These are phyloP conservation scores for Kwoniella sp. DNA, from an alignment of 768 basidiomycete species.

Conservation along the genomic window DNA sequence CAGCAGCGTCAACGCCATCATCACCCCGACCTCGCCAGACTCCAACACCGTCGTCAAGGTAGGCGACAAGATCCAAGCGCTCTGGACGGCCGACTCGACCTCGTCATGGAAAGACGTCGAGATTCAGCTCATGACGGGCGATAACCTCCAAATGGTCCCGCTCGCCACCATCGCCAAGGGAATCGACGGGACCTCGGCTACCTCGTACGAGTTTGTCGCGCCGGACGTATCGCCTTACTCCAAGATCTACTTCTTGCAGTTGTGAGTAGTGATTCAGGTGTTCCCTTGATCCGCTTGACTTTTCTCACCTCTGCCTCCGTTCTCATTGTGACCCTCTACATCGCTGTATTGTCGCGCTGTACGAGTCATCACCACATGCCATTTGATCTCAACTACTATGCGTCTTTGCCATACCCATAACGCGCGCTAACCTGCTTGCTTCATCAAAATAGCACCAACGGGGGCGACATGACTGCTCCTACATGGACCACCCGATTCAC, in stretches of 20 bases:
- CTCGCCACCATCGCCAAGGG: conserved; percentile 37
- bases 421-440: too few species aligned
- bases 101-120: conserved; percentile 43
- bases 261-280: conserved; percentile 26
- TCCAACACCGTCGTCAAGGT: conserved; percentile 41
- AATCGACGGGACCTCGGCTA: conserved; percentile 45
- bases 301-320: too few species aligned
- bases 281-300: not conserved
- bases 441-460: conserved; percentile 30
- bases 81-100: conserved; percentile 45
- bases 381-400: not conserved
- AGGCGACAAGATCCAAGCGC: conserved; percentile 34
- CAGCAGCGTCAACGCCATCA: conserved; percentile 18
- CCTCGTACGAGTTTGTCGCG: conserved; percentile 31
- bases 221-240: conserved; percentile 50
- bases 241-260: conserved; percentile 55
- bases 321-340: too few species aligned
- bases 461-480: conserved; percentile 30
- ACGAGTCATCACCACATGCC: too few species aligned
- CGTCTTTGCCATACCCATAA: too few species aligned
- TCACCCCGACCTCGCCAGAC: conserved; percentile 50
- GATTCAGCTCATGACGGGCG: conserved; percentile 52
- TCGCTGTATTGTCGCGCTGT: too few species aligned
- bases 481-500: conserved; percentile 55
- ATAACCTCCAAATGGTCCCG: conserved; percentile 44